Base-by-base conservation (phyloP, 768 basidiomycete genomes). In the Sistotremastrum niveocremeum region DNA sequence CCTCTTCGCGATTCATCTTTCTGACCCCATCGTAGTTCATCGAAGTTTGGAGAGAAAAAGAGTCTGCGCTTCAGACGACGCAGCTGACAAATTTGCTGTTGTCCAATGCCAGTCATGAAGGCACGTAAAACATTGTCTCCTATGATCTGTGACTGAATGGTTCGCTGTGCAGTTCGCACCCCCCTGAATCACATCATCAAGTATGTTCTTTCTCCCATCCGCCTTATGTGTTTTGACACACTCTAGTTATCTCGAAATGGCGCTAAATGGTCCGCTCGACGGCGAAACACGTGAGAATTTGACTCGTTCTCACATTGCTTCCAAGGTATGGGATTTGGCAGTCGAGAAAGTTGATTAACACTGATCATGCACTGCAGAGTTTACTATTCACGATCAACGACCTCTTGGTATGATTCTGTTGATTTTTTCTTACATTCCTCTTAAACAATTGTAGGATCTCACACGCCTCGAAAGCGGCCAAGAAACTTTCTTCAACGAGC, bases 141-240 rank as follows among this genome's bases (percentile, higher is more conserved):
- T 43, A 48, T 20, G 47, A 6, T 45, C 5, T 37, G 34, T 28
- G 42, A 29, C 31, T 49, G 41, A 46, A 41, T 8, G 12, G 28
- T 8, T n/a, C 31, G 20, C 20, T 20, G 12, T 37, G 1, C 47
- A 80, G 82, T 84, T 4, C 76, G 82, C 29, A 84, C 82, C 3
- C 81, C 84, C 5, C 56, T 84, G 46, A 84, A 86, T 54, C 83
- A 86, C 54, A 87, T 88, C 52, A 87, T 89, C 61, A 87, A 86
- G 77, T 78, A 47, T 35, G 72, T 55, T 3, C 34, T 33, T n/a
- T 35, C 31, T 7, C 41, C 42, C 6, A 35, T 41, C 11, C 7
- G 28, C 31, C 40, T 9, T 2, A 33, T 8, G 12, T 41, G 32
- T 11, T 32, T 41, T 33, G 6, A 34, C 6, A 34, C 28, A 48